Conservation (phyloP, 768 basidiomycete species). For the Podaxis carcinomalis region DNA sequence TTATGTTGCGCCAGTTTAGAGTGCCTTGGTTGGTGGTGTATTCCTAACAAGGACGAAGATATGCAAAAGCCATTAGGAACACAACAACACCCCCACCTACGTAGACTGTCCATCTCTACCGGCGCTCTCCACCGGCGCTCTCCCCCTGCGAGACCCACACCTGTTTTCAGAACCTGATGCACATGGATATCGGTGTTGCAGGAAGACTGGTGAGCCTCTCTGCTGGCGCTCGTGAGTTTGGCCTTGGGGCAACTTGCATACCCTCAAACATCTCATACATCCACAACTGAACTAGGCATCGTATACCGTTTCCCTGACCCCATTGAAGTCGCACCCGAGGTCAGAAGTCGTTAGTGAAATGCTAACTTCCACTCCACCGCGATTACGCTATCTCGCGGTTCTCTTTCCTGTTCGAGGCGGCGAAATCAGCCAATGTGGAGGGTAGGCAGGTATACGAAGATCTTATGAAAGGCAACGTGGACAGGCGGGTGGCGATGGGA, state of each 20-base stretch:
- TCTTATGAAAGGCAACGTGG: not conserved
- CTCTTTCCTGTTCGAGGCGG: not conserved
- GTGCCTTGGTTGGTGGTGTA: not conserved
- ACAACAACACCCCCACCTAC: not conserved
- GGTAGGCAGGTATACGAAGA: not conserved
- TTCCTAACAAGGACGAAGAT: not conserved
- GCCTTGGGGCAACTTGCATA: not conserved
- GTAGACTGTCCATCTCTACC: not conserved
- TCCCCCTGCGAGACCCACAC: not conserved
- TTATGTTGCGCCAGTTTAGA: not conserved
- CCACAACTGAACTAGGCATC: not conserved
- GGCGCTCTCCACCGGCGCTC: not conserved
- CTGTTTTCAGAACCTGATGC: not conserved
- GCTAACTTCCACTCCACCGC: not conserved
- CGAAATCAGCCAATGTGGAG: not conserved
- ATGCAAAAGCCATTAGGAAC: not conserved
- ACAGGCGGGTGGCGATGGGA: not conserved
- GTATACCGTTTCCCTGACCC: not conserved
- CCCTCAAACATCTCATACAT: not conserved
- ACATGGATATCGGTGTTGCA: not conserved
- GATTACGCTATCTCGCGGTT: not conserved
- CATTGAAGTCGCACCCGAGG: not conserved
- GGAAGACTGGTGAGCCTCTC: not conserved
- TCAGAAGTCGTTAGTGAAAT: not conserved
- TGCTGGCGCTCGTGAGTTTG: not conserved